Percentiles rank a stretch among this genome's conserved stretches.
These are phyloP conservation scores for Fraxinus platypoda DNA, from an alignment of 305 asterid species.

Conservation along the genomic window DNA sequence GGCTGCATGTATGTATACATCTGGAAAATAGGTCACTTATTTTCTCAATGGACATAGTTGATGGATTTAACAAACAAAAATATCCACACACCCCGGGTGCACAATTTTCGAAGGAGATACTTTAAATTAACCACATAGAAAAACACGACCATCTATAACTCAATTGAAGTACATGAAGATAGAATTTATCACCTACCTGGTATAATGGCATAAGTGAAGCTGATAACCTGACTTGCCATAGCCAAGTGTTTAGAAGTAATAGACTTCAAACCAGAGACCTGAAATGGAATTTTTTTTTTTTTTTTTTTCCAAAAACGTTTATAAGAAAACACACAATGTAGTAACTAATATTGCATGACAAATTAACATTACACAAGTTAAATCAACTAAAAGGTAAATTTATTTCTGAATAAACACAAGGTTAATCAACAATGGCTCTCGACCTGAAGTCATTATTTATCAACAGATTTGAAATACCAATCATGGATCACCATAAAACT, in stretches of 20 bases:
- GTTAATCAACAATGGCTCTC: background rate
- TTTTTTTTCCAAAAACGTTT: background rate
- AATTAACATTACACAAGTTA: slow-evolving; percentile 12
- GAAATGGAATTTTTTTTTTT: slow-evolving; percentile 32
- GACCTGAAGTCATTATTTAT: slow-evolving; percentile 12
- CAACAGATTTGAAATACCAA: slow-evolving; percentile 12
- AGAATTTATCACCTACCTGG: slow-evolving; percentile 67
- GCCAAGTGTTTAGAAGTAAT: slow-evolving; percentile 98
- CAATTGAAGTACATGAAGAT: background rate
- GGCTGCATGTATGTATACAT: background rate
- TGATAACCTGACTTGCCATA: slow-evolving; percentile 96
- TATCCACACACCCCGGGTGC: background rate
- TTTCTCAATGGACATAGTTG: background rate
- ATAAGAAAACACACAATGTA: background rate
- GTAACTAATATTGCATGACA: background rate
- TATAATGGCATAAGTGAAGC: slow-evolving; percentile 76
- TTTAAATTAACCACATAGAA: background rate
- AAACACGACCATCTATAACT: background rate
- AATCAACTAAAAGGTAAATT: background rate
- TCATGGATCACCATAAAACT: background rate
- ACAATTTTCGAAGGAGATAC: background rate
- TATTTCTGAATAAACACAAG: background rate
- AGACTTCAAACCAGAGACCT: slow-evolving; percentile 99
- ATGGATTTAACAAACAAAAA: background rate
- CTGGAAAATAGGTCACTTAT: background rate